A percentile compares a stretch with the other conserved stretches of the same genome.
Conservation (phyloP, 2,329 filamentous ascomycete genomes). For the Apiospora phragmitis region DNA sequence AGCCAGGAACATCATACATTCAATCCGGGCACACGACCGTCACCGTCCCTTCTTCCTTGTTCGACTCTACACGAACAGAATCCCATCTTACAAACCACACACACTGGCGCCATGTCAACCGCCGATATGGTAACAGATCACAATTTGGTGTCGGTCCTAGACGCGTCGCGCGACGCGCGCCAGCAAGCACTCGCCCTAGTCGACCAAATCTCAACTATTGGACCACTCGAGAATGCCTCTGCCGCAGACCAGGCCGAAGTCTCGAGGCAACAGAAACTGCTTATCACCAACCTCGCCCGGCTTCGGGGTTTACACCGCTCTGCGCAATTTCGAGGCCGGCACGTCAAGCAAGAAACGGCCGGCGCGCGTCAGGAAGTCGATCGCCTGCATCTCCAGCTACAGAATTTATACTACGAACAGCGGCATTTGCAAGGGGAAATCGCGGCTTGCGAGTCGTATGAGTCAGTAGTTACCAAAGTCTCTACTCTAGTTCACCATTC, state of each 20-base stretch:
- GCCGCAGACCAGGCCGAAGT: slow-evolving; percentile 57
- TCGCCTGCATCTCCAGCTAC: slow-evolving; percentile 83
- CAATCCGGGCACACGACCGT: neutral
- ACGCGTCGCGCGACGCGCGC: slow-evolving; percentile 72
- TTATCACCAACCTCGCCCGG: slow-evolving; percentile 77
- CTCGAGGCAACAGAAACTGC: slow-evolving; percentile 75
- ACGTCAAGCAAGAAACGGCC: slow-evolving; percentile 83
- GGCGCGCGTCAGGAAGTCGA: slow-evolving; percentile 91
- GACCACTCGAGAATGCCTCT: slow-evolving; percentile 43
- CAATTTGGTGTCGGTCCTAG: slow-evolving; percentile 66
- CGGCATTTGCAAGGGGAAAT: slow-evolving; percentile 89
- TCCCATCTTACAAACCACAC: neutral
- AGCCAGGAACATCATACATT: neutral
- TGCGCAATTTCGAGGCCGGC: slow-evolving; percentile 76
- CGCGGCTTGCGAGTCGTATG: slow-evolving; percentile 83
- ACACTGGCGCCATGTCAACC: slow-evolving; percentile 46
- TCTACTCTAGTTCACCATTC: neutral
- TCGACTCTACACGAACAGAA: neutral
- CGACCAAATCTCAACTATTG: slow-evolving; percentile 48
- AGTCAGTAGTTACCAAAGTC: slow-evolving; percentile 57
- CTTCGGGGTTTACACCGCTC: slow-evolving; percentile 81
- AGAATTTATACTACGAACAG: slow-evolving; percentile 97
- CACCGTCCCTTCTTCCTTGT: neutral
- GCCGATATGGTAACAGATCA: slow-evolving; percentile 64
- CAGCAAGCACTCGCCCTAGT: slow-evolving; percentile 69